A percentile compares a stretch with the other conserved stretches of the same genome.
These are phyloP conservation scores for Gorgonomyces haynaldii DNA, from an alignment of 192 early-diverging fungal genomes.

Conservation along the genomic window DNA sequence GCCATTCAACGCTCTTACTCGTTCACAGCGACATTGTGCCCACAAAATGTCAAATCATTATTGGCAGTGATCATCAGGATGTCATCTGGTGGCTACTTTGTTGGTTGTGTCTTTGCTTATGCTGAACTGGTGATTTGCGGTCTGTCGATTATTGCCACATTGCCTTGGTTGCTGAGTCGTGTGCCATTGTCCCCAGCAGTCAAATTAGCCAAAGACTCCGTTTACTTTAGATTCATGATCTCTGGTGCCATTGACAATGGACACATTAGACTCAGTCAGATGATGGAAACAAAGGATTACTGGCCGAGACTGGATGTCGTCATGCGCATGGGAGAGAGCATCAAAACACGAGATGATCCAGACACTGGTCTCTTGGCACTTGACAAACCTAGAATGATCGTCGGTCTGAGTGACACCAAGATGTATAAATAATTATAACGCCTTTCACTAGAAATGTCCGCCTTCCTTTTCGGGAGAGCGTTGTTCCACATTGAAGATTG, in stretches of 20 bases:
- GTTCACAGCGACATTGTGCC: background rate
- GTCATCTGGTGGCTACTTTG: background rate
- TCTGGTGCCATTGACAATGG: background rate
- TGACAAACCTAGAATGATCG: conserved; percentile 5
- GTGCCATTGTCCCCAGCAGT: background rate
- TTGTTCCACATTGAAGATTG: too few species aligned
- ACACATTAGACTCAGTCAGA: background rate
- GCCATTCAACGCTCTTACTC: conserved; percentile 4
- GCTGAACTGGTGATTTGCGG: background rate
- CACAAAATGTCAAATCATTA: background rate
- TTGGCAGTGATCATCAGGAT: background rate
- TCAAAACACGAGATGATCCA: conserved; percentile 3
- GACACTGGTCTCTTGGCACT: background rate
- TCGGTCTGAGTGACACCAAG: background rate
- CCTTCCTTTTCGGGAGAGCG: too few species aligned
- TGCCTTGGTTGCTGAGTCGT: conserved; percentile 2
- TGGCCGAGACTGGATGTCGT: conserved; percentile 3
- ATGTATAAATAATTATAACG: background rate
- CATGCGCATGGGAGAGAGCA: conserved; percentile 2
- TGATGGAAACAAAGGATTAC: background rate
- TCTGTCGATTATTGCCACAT: background rate
- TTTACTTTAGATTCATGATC: conserved; percentile 4
- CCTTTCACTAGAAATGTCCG: too few species aligned
- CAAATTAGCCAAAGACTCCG: background rate
- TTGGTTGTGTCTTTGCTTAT: background rate